Conservation (phyloP, 768 basidiomycete genomes). For the Lentinus tigrinus region DNA sequence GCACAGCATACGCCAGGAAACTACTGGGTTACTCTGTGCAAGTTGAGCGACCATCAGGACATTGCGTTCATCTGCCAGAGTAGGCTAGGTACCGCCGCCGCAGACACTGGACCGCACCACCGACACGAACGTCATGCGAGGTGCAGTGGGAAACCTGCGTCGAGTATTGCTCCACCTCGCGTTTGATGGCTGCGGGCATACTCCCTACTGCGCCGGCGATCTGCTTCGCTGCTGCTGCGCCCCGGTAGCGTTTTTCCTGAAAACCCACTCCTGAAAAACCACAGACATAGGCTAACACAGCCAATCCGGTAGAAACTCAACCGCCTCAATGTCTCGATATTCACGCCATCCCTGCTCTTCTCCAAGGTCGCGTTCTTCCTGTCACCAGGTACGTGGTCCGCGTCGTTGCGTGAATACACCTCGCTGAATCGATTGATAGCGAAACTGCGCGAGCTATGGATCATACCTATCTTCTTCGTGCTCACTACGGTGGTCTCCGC, state of each 20-base stretch:
- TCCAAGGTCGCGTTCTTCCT: slow-evolving; percentile 92
- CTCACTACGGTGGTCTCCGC: slow-evolving; percentile 75
- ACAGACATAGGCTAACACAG: background rate
- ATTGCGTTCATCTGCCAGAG: no score
- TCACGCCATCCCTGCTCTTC: slow-evolving; percentile 85
- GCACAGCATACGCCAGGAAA: background rate
- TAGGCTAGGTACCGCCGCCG: no score
- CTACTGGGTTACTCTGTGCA: no score
- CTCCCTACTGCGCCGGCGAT: no score
- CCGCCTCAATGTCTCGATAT: slow-evolving; percentile 82
- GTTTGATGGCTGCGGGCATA: no score
- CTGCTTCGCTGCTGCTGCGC: background rate
- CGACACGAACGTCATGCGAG: background rate
- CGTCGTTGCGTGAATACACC: background rate
- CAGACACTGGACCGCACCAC: background rate
- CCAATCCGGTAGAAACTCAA: slow-evolving; percentile 59
- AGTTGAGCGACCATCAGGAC: no score
- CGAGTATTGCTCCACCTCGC: no score
- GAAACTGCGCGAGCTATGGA: slow-evolving; percentile 80
- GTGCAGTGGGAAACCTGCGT: background rate
- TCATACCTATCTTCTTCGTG: slow-evolving; percentile 83
- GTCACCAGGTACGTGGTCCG: slow-evolving; percentile 54
- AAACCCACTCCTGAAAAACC: no score
- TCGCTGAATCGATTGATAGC: slow-evolving; percentile 34
- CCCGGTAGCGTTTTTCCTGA: background rate